Evolutionary conservation across 306 rosid species (phyloP).

Genomic region (Bauhinia variegata): DNA sequence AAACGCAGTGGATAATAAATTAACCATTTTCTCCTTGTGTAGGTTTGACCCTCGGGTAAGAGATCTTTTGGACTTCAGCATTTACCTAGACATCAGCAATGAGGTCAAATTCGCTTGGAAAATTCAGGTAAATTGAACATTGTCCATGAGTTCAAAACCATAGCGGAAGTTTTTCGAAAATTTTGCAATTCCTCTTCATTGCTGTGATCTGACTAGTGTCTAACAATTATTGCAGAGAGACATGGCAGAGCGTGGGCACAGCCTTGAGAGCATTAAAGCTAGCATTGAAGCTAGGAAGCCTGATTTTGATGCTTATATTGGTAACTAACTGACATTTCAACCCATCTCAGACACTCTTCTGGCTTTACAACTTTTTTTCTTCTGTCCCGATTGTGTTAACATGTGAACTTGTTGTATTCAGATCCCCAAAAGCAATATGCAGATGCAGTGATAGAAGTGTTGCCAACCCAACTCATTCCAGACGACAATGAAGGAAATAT

Average conservation of each 20-base stretch:
- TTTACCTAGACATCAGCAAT: constrained; percentile 97
- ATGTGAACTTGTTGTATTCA: constrained; percentile 32
- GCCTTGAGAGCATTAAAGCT: constrained; percentile 99
- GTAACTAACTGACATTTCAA: constrained; percentile 45
- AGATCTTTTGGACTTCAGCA: constrained; percentile 94
- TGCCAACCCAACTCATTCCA: constrained; percentile 87
- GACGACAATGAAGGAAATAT: constrained; percentile 93
- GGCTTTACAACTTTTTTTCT: neutral
- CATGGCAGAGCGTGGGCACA: constrained; percentile 99
- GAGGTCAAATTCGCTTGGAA: constrained; percentile 99
- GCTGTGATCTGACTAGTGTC: constrained; percentile 29
- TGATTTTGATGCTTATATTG: constrained; percentile 92
- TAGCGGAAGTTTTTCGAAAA: neutral
- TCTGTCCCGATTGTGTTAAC: too few relatives aligned
- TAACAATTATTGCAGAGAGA: constrained; percentile 69
- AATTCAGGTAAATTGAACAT: constrained; percentile 71
- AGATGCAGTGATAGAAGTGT: constrained; percentile 96
- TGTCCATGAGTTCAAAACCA: neutral
- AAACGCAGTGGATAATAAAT: too few relatives aligned
- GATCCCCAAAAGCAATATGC: constrained; percentile 98
- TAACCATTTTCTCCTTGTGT: neutral
- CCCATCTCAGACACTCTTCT: neutral
- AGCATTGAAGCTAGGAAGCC: constrained; percentile 98
- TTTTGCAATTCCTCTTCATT: neutral
- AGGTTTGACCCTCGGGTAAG: constrained; percentile 93